Evolutionary conservation across 495 filamentous ascomycete species (phyloP).

Genomic region (Glutinoglossum americanum): DNA sequence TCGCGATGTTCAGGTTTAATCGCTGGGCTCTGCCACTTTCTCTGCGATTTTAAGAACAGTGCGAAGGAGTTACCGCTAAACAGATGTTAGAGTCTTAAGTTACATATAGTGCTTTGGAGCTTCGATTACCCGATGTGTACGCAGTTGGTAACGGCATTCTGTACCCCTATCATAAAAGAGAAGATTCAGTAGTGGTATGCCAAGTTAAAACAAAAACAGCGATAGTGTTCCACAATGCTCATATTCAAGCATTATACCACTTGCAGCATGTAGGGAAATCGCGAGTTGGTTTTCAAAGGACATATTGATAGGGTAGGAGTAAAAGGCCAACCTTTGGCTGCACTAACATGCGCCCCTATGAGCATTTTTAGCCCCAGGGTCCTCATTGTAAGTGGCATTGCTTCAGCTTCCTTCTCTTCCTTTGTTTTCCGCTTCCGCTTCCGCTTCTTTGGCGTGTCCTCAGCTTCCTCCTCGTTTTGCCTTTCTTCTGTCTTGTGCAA

Average conservation of each 20-base stretch:
- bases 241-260: neutral
- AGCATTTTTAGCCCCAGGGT: conserved; percentile 55
- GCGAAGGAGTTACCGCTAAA: conserved; percentile 72
- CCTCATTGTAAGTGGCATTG: conserved; percentile 44
- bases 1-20: conserved; percentile 42
- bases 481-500: neutral
- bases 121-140: conserved; percentile 42
- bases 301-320: neutral
- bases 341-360: conserved; percentile 81
- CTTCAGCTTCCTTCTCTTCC: conserved; percentile 10
- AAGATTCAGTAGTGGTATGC: neutral
- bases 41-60: conserved; percentile 84
- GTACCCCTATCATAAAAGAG: conserved; percentile 36
- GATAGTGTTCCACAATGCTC: too few relatives aligned
- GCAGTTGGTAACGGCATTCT: conserved; percentile 67
- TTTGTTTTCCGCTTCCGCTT: conserved; percentile 19
- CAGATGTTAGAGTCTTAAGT: conserved; percentile 7
- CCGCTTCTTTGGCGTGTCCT: conserved; percentile 5
- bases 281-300: neutral
- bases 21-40: conserved; percentile 79
- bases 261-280: neutral
- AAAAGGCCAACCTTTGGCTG: conserved; percentile 45
- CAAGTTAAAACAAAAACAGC: too few relatives aligned
- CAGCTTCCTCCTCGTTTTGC: neutral
- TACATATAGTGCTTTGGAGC: neutral